Percentiles rank a stretch among this genome's conserved stretches.
phyloP scores from a whole-genome alignment of 169 alveolate species.

The Eimeria zaria region DNA sequence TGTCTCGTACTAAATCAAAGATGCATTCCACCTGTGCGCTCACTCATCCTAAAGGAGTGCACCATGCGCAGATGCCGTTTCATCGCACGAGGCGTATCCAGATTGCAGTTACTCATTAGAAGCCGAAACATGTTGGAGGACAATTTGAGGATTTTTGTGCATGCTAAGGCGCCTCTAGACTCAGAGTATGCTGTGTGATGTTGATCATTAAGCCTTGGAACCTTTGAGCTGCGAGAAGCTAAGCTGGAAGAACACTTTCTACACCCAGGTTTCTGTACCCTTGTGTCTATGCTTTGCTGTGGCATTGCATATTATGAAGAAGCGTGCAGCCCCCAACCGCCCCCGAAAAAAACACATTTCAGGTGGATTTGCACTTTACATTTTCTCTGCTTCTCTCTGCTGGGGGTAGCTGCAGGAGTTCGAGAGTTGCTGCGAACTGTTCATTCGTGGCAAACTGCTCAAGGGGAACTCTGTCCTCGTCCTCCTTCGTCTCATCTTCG shows the following conservation, averaged over 20 bases:
- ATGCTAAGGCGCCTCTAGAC: not conserved
- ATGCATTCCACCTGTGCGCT: slow-evolving; percentile 57
- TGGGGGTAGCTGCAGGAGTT: slow-evolving; percentile 58
- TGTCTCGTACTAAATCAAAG: slow-evolving; percentile 48
- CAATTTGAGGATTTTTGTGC: not conserved
- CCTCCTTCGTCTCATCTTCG: slow-evolving; percentile 57
- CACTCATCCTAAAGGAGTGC: not conserved
- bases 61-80: not conserved
- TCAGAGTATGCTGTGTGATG: not conserved
- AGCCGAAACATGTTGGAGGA: not conserved
- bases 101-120: not conserved
- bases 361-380: not conserved
- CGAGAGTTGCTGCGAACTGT: slow-evolving; percentile 42
- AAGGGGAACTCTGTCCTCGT: slow-evolving; percentile 28
- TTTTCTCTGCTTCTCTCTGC: slow-evolving; percentile 71
- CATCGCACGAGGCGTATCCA: not conserved
- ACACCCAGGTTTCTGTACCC: not conserved
- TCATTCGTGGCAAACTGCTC: slow-evolving; percentile 70
- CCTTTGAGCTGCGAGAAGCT: not conserved
- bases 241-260: not conserved
- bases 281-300: not conserved
- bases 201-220: not conserved
- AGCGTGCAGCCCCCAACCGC: not conserved
- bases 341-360: too few species aligned
- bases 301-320: not conserved